These are phyloP conservation scores for Boletus mariae DNA, from an alignment of 1,284 basidiomycete species.

Conservation along the genomic window DNA sequence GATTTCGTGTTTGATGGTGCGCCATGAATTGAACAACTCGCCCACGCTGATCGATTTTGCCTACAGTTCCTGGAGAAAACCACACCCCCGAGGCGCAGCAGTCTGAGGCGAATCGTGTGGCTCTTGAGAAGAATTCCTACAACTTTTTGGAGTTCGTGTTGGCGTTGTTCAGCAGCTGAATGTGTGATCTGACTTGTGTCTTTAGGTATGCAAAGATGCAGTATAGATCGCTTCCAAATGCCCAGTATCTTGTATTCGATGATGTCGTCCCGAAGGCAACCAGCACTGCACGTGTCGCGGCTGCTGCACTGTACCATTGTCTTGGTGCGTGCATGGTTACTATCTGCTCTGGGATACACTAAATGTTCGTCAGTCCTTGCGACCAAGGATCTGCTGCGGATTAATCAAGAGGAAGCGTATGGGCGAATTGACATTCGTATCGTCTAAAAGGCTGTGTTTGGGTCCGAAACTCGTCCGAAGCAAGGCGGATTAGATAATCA, in stretches of 20 bases:
- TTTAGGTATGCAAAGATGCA: constrained; percentile 76
- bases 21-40: not conserved
- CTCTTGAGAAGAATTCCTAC: constrained; percentile 68
- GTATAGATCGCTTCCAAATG: constrained; percentile 49
- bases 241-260: constrained; percentile 54
- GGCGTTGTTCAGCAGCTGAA: not conserved
- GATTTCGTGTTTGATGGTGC: constrained; percentile 65
- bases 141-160: constrained; percentile 70
- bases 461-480: not conserved
- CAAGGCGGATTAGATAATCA: not conserved
- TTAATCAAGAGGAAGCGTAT: constrained; percentile 54
- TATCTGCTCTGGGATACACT: not conserved
- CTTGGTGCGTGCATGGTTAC: constrained; percentile 48
- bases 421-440: constrained; percentile 38
- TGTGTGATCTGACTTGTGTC: constrained; percentile 1
- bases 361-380: constrained; percentile 47
- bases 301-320: constrained; percentile 77
- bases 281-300: constrained; percentile 70
- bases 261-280: constrained; percentile 59
- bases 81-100: constrained; percentile 44
- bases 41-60: constrained; percentile 3
- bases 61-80: constrained; percentile 34
- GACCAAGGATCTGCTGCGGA: constrained; percentile 57
- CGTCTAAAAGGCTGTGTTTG: constrained; percentile 25
- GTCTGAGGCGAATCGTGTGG: constrained; percentile 51